These are phyloP conservation scores for Claviceps paspali DNA, from an alignment of 2,329 filamentous ascomycete genomes.

Conservation along the genomic window DNA sequence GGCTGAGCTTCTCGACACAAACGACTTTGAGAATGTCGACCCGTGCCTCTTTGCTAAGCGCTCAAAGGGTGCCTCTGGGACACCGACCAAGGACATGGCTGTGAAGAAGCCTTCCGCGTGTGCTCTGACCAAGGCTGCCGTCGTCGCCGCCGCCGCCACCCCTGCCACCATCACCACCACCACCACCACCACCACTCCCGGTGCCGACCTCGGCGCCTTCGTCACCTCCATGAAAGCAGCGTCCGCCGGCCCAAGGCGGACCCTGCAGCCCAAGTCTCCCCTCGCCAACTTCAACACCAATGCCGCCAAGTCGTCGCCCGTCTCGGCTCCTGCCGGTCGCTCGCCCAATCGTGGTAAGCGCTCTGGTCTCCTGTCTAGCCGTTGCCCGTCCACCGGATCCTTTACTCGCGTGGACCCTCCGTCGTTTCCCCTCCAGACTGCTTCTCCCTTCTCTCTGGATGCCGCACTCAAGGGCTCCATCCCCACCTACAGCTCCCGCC, in stretches of 20 bases:
- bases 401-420: conserved; percentile 60
- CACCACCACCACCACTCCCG: conserved; percentile 20
- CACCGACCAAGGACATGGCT: conserved; percentile 27
- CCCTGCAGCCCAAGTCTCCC: conserved; percentile 39
- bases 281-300: conserved; percentile 28
- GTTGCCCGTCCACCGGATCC: conserved; percentile 47
- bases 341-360: conserved; percentile 62
- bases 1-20: conserved; percentile 33
- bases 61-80: conserved; percentile 33
- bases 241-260: conserved; percentile 21
- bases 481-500: conserved; percentile 38
- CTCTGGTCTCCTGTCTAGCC: conserved; percentile 50
- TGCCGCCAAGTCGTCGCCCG: conserved; percentile 34
- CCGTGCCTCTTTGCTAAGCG: conserved; percentile 42
- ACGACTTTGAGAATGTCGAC: conserved; percentile 48
- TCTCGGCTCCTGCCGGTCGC: conserved; percentile 60
- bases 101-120: conserved; percentile 39
- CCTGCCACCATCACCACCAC: conserved; percentile 18
- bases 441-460: conserved; percentile 67
- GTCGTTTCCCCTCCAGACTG: conserved; percentile 35
- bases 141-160: conserved; percentile 15
- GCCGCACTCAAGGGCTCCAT: conserved; percentile 69
- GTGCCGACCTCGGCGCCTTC: conserved; percentile 16
- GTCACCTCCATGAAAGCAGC: conserved; percentile 17
- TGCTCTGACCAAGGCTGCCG: conserved; percentile 26